Percentiles rank a stretch among this genome's conserved stretches.
These are phyloP conservation scores for Solanum sejunctum DNA, from an alignment of 257 asterid genomes.

Conservation along the genomic window DNA sequence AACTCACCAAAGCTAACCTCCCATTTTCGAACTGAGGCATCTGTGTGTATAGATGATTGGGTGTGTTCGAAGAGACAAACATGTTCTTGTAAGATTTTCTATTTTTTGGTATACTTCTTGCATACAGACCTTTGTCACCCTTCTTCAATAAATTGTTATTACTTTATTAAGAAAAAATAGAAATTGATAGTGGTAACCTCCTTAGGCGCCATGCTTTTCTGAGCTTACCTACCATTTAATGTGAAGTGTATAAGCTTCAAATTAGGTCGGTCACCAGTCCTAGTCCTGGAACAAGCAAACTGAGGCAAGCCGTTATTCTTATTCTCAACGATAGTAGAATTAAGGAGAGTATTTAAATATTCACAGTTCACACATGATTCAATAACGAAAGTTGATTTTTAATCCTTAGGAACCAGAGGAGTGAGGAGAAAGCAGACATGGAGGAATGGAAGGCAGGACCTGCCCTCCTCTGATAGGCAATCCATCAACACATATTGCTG, in stretches of 20 bases:
- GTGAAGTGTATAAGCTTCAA: not conserved
- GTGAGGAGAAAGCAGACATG: not conserved
- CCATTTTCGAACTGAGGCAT: no score
- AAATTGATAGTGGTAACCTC: not conserved
- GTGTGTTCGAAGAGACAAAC: not conserved
- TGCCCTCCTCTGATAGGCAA: not conserved
- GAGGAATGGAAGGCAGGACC: not conserved
- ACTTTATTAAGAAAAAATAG: no score
- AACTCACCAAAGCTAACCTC: no score
- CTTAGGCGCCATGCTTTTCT: not conserved
- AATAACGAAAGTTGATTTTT: not conserved
- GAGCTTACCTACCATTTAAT: not conserved
- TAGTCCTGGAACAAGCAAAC: not conserved
- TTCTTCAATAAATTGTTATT: not conserved
- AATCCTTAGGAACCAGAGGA: not conserved
- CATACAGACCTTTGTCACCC: not conserved
- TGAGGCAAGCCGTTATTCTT: not conserved
- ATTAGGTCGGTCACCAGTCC: not conserved
- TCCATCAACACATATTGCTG: not conserved
- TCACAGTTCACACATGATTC: not conserved
- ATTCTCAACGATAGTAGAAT: not conserved
- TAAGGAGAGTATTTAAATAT: not conserved
- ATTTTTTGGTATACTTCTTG: not conserved
- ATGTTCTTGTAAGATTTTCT: not conserved
- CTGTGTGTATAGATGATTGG: not conserved